These are phyloP conservation scores for Mucor irregularis DNA, from an alignment of 371 early-diverging fungal species.

Conservation along the genomic window DNA sequence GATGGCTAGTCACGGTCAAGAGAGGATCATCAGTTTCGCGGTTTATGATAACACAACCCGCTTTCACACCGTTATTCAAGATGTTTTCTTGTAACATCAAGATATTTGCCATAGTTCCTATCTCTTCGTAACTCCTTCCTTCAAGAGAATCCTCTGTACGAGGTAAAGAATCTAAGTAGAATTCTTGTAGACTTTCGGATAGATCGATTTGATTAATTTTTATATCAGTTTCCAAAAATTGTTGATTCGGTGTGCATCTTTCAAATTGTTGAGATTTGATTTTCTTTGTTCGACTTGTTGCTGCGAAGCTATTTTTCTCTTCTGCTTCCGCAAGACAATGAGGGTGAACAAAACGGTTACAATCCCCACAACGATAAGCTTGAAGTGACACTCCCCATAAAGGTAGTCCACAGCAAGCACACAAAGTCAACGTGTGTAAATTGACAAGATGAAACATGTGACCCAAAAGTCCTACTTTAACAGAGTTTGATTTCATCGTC, in stretches of 20 bases:
- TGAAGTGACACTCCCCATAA: conserved; percentile 62
- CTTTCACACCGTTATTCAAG: conserved; percentile 40
- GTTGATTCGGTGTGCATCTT: conserved; percentile 28
- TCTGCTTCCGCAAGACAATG: conserved; percentile 37
- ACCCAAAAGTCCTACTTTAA: conserved; percentile 23
- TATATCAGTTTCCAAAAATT: conserved; percentile 34
- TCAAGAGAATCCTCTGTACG: conserved; percentile 16
- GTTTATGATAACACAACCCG: conserved; percentile 40
- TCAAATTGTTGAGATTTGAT: conserved; percentile 15
- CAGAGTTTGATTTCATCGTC: conserved; percentile 16
- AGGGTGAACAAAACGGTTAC: conserved; percentile 54
- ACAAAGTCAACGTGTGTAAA: conserved; percentile 53
- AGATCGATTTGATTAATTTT: conserved; percentile 22
- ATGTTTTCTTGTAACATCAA: conserved; percentile 43
- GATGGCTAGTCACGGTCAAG: background rate
- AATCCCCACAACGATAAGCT: conserved; percentile 53
- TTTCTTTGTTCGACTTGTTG: background rate
- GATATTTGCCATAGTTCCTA: conserved; percentile 30
- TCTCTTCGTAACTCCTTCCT: conserved; percentile 41
- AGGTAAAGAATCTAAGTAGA: conserved; percentile 32
- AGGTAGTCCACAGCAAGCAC: conserved; percentile 52
- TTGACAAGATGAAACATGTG: conserved; percentile 60
- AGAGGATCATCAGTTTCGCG: conserved; percentile 27
- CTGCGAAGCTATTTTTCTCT: background rate
- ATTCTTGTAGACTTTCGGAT: conserved; percentile 11